A percentile compares a stretch with the other conserved stretches of the same genome.
Evolutionary conservation across 2,329 filamentous ascomycete genomes (phyloP).

Genomic region (Xylariales sp.): DNA sequence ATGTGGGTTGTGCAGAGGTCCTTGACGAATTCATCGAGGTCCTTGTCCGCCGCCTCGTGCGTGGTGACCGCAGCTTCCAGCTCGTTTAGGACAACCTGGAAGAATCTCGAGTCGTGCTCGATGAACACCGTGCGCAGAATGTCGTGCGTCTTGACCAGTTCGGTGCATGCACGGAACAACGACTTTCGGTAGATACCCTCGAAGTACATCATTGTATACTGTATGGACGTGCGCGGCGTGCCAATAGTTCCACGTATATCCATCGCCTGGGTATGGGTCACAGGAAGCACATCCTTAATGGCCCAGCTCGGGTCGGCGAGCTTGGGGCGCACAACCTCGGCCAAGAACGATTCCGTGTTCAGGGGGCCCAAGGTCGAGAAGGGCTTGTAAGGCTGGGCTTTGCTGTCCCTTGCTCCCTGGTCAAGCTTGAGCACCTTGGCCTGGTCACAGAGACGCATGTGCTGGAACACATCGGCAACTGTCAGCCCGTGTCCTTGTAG

Average conservation of each 20-base stretch:
- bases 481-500: conserved; percentile 34
- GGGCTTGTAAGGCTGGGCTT: neutral
- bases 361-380: neutral
- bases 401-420: neutral
- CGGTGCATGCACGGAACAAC: neutral
- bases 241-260: neutral
- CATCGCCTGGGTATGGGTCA: neutral
- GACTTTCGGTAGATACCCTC: neutral
- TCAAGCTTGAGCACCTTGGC: neutral
- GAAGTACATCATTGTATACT: neutral
- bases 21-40: neutral
- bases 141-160: neutral
- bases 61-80: neutral
- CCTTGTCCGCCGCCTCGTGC: neutral
- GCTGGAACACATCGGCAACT: conserved; percentile 42
- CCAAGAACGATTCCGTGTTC: neutral
- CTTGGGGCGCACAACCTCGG: neutral
- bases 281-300: neutral
- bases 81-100: neutral
- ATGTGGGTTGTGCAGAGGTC: neutral
- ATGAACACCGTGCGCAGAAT: neutral
- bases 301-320: neutral
- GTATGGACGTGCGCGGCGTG: neutral
- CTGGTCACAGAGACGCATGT: conserved; percentile 20
- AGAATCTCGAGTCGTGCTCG: neutral